Evolutionary conservation across 768 basidiomycete species (phyloP).

Genomic region (Pleurotus platypus): DNA sequence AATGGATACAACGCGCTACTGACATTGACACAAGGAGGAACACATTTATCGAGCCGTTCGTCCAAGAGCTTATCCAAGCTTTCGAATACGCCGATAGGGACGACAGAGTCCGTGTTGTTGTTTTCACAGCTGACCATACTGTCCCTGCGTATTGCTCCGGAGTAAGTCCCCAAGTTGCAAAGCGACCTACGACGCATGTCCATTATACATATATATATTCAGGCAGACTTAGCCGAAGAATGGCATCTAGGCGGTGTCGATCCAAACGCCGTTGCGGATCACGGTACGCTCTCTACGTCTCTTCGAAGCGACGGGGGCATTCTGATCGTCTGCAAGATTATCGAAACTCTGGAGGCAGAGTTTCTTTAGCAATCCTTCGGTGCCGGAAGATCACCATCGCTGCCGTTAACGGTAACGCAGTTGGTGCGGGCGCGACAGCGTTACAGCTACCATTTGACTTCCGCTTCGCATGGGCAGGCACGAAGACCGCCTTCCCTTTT

Average conservation of each 20-base stretch:
- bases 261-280: conserved; percentile 33
- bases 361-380: conserved; percentile 42
- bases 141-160: conserved; percentile 55
- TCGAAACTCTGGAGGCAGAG: conserved; percentile 44
- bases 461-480: conserved; percentile 48
- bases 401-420: conserved; percentile 50
- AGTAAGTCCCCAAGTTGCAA: conserved; percentile 24
- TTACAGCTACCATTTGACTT: conserved; percentile 51
- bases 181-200: too few relatives aligned
- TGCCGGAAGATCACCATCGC: conserved; percentile 54
- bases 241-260: conserved; percentile 43
- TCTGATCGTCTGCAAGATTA: conserved; percentile 42
- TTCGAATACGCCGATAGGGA: conserved; percentile 51
- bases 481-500: conserved; percentile 47
- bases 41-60: conserved; percentile 30
- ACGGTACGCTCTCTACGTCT: conserved; percentile 28
- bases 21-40: conserved; percentile 30
- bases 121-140: conserved; percentile 47
- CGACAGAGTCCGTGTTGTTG: conserved; percentile 47
- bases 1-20: too few relatives aligned
- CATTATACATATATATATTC: too few relatives aligned
- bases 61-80: conserved; percentile 34
- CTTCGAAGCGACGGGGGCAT: background rate
- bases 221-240: conserved; percentile 49
- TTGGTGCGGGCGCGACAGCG: conserved; percentile 46